Conservation (phyloP, 2,329 filamentous ascomycete genomes). For the Thelonectria discophora region DNA sequence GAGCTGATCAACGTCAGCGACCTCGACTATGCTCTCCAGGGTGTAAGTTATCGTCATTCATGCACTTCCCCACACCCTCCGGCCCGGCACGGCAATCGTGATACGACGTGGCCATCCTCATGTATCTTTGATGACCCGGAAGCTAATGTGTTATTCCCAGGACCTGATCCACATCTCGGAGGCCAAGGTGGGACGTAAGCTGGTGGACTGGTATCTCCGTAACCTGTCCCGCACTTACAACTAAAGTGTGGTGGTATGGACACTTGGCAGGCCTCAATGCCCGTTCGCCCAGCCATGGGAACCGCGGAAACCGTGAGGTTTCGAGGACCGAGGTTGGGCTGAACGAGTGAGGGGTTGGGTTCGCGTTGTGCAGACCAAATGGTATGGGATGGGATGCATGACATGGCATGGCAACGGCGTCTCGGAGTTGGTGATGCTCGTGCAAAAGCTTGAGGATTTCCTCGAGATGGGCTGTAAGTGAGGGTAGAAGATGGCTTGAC, state of each 20-base stretch:
- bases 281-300: slow-evolving; percentile 30
- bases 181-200: slow-evolving; percentile 95
- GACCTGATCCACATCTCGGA: slow-evolving; percentile 99
- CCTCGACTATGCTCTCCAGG: slow-evolving; percentile 96
- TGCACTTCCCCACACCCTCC: slow-evolving; percentile 10
- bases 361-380: slow-evolving; percentile 44
- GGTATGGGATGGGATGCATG: slow-evolving; percentile 46
- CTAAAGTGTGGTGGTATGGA: slow-evolving; percentile 38
- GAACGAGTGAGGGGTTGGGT: slow-evolving; percentile 38
- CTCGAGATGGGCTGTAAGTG: slow-evolving; percentile 43
- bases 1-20: slow-evolving; percentile 94
- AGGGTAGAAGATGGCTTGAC: slow-evolving; percentile 38
- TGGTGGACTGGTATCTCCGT: slow-evolving; percentile 98
- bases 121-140: slow-evolving; percentile 5
- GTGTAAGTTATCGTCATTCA: slow-evolving; percentile 65
- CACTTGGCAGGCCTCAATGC: slow-evolving; percentile 40
- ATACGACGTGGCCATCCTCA: slow-evolving; percentile 32
- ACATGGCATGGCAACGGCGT: slow-evolving; percentile 55
- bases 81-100: not conserved
- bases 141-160: slow-evolving; percentile 53
- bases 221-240: slow-evolving; percentile 96
- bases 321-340: slow-evolving; percentile 32
- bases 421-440: slow-evolving; percentile 53
- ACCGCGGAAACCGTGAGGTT: slow-evolving; percentile 20
- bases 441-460: slow-evolving; percentile 44